Conservation (phyloP, 345 rosid species). For the Rhizophora mangle region DNA sequence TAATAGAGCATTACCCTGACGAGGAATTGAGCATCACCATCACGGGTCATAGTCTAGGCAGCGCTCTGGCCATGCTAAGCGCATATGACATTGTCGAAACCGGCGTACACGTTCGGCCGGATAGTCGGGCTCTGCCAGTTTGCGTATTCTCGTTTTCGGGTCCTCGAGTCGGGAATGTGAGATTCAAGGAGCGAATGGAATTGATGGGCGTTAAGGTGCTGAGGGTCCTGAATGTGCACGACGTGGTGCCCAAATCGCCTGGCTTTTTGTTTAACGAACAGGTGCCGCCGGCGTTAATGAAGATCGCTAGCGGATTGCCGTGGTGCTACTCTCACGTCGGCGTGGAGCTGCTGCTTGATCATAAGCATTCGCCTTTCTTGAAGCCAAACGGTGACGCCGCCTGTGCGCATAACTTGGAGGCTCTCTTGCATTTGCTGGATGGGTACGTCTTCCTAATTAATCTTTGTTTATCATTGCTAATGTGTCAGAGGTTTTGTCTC, state of each 20-base stretch:
- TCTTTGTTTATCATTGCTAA: too few relatives aligned
- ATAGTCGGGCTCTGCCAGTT: conserved; percentile 42
- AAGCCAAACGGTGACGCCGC: conserved; percentile 45
- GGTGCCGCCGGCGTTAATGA: conserved; percentile 39
- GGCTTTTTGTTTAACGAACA: conserved; percentile 63
- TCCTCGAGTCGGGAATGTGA: conserved; percentile 68
- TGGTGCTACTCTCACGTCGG: conserved; percentile 86
- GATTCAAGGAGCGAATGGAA: conserved; percentile 62
- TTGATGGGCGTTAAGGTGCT: conserved; percentile 60
- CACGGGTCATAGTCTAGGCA: conserved; percentile 80
- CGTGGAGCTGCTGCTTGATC: conserved; percentile 65
- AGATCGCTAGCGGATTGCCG: conserved; percentile 51
- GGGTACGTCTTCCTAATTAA: conserved; percentile 46
- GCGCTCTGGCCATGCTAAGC: conserved; percentile 68
- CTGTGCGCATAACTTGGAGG: conserved; percentile 72
- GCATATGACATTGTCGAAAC: conserved; percentile 78
- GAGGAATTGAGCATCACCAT: conserved; percentile 69
- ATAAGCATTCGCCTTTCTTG: conserved; percentile 64
- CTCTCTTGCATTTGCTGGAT: conserved; percentile 70
- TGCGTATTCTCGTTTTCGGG: conserved; percentile 62
- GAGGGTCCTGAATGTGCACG: conserved; percentile 69
- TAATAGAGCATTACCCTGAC: conserved; percentile 40
- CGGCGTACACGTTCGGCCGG: conserved; percentile 43
- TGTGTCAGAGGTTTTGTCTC: too few relatives aligned
- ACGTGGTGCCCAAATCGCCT: conserved; percentile 62